Evolutionary conservation across 192 early-diverging fungal species (phyloP).

Genomic region (Chytriomyces sp.): DNA sequence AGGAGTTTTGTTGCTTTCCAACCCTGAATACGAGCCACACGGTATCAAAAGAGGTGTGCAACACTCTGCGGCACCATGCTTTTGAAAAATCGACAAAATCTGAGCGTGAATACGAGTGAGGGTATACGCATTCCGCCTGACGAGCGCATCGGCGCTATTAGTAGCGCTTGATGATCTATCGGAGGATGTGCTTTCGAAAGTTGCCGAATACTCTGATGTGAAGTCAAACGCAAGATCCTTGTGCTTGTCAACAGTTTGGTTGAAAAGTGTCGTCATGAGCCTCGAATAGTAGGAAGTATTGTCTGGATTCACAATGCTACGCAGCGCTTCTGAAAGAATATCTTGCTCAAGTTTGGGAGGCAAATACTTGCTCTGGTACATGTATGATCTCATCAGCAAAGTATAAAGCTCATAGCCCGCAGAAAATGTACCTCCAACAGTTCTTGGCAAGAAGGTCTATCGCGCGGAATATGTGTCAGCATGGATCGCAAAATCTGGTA

Average conservation of each 20-base stretch:
- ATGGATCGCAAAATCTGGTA: conserved; percentile 72
- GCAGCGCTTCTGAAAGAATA: conserved; percentile 85
- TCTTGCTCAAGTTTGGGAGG: conserved; percentile 86
- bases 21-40: conserved; percentile 32
- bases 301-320: conserved; percentile 80
- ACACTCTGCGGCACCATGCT: conserved; percentile 85
- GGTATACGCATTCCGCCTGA: conserved; percentile 19
- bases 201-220: conserved; percentile 45
- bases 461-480: conserved; percentile 73
- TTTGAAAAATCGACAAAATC: conserved; percentile 76
- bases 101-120: conserved; percentile 50
- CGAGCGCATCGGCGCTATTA: conserved; percentile 33
- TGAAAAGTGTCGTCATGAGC: conserved; percentile 82
- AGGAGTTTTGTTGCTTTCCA: conserved; percentile 58
- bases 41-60: conserved; percentile 84
- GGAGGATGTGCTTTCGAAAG: conserved; percentile 31
- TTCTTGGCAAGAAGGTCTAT: conserved; percentile 80
- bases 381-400: conserved; percentile 17
- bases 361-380: conserved; percentile 55
- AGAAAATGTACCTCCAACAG: conserved; percentile 60
- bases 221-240: conserved; percentile 93
- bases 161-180: conserved; percentile 39
- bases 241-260: conserved; percentile 74
- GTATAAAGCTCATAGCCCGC: background rate
- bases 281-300: conserved; percentile 84